phyloP scores from a whole-genome alignment of 345 rosid species.

The Boechera retrofracta region DNA sequence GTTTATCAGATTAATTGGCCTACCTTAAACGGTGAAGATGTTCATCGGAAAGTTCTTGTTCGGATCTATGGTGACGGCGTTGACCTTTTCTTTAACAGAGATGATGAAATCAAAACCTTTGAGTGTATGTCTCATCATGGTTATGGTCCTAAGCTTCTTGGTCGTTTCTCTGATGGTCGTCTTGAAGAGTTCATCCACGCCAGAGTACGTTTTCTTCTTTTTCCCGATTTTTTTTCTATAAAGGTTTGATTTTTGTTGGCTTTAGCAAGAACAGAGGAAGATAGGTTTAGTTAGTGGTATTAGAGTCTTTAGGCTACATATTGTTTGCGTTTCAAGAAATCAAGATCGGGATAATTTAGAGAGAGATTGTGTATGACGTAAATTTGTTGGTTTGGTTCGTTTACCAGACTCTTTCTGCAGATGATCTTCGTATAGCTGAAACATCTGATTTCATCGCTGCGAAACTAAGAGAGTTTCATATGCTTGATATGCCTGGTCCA shows the following conservation, averaged over 20 bases:
- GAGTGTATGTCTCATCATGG: constrained; percentile 92
- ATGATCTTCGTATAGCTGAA: constrained; percentile 69
- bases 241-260: not conserved
- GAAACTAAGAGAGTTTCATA: constrained; percentile 82
- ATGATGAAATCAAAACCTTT: constrained; percentile 78
- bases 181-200: constrained; percentile 96
- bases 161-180: constrained; percentile 79
- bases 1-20: constrained; percentile 86
- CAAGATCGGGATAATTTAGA: not conserved
- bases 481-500: constrained; percentile 81
- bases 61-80: constrained; percentile 93
- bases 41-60: constrained; percentile 62
- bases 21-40: constrained; percentile 46
- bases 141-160: constrained; percentile 91
- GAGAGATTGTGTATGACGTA: constrained; percentile 31
- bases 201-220: constrained; percentile 54
- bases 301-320: constrained; percentile 18
- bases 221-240: not conserved
- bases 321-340: constrained; percentile 33
- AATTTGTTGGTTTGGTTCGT: constrained; percentile 33
- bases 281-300: not conserved
- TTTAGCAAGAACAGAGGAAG: constrained; percentile 21
- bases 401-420: constrained; percentile 88
- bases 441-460: constrained; percentile 75
- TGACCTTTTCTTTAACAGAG: constrained; percentile 80